phyloP scores from a whole-genome alignment of 1,139 yeast genomes.

The Suhomyces bokatorum region DNA sequence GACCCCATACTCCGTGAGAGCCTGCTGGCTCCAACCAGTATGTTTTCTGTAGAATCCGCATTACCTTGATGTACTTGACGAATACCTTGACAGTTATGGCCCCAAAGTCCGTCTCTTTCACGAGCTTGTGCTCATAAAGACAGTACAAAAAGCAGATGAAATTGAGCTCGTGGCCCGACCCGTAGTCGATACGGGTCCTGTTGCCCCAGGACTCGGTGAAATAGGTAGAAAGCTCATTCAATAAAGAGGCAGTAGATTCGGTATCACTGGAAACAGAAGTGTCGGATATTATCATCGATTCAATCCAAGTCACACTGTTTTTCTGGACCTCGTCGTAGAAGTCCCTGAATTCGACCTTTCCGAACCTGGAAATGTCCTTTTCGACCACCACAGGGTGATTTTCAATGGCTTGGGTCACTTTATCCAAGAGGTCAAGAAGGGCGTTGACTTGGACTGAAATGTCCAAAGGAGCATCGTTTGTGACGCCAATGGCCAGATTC shows the following conservation, averaged over 20 bases:
- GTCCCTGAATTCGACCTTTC: conserved; percentile 83
- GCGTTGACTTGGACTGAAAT: conserved; percentile 23
- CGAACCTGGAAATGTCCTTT: conserved; percentile 76
- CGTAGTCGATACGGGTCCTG: conserved; percentile 85
- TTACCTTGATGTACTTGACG: conserved; percentile 53
- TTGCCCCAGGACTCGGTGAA: conserved; percentile 81
- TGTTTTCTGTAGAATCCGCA: conserved; percentile 49
- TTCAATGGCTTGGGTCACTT: conserved; percentile 47
- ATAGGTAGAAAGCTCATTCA: conserved; percentile 51
- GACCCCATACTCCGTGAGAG: conserved; percentile 94
- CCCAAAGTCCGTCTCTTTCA: conserved; percentile 40
- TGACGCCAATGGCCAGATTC: conserved; percentile 64
- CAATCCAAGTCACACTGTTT: conserved; percentile 29
- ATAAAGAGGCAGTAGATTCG: background rate
- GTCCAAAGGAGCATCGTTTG: conserved; percentile 47
- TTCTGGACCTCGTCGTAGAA: conserved; percentile 68
- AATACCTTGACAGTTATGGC: conserved; percentile 66
- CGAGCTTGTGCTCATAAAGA: conserved; percentile 42
- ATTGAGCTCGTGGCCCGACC: conserved; percentile 95
- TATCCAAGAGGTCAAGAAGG: conserved; percentile 43
- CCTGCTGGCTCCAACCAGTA: conserved; percentile 91
- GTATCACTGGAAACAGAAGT: background rate
- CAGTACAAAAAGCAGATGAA: conserved; percentile 72
- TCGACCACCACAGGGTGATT: conserved; percentile 69
- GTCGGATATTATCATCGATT: background rate